Base-by-base conservation (phyloP, 768 basidiomycete species). In the Pholiota molesta region DNA sequence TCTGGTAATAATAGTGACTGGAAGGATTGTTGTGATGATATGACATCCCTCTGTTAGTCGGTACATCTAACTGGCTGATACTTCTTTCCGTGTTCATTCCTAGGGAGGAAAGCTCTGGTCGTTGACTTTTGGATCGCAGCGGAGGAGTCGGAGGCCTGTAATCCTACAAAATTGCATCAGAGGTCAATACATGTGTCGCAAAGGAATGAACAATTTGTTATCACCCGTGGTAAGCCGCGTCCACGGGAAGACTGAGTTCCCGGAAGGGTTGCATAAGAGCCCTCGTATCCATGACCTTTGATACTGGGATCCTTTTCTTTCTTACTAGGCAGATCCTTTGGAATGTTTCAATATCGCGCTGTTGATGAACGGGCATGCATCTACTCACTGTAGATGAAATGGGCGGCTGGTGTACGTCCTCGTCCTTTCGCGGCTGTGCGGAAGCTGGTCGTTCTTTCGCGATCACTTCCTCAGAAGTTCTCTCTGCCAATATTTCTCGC, bases 131-230 rank as follows among this genome's bases (percentile, higher is more conserved):
- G 31, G 73, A 71, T 19, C 77, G 79, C 26, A 85, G 71, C 28
- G 85, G 85, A 2, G 85, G 85, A 1, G 85, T 86, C 5, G 85
- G 85, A 47, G 85, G 84, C n/a, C 85, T 80, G 69, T 84, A 86
- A 35, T 77, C 71, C 85, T 85, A 58, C 4, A 53, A 16, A 33
- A 44, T n/a, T 4, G 13, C 9, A 16, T 11, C 17, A 5, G 31
- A 33, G 26, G 13, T 44, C 3, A 54, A 21, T 26, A 44, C 28
- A 49, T 21, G 17, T 33, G 6, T 14, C 17, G 51, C 59, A 55
- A 63, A 59, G 23, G 8, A 44, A 17, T 21, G 14, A 16, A 39
- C 26, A 21, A 21, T 3, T 26, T 49, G 5, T 26, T 53, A 55
- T 49, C 31, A 67, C 66, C 21, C 62, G 62, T 23, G 62, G 68